These are phyloP conservation scores for Leccinum solheimii DNA, from an alignment of 1,284 basidiomycete species.

Conservation along the genomic window DNA sequence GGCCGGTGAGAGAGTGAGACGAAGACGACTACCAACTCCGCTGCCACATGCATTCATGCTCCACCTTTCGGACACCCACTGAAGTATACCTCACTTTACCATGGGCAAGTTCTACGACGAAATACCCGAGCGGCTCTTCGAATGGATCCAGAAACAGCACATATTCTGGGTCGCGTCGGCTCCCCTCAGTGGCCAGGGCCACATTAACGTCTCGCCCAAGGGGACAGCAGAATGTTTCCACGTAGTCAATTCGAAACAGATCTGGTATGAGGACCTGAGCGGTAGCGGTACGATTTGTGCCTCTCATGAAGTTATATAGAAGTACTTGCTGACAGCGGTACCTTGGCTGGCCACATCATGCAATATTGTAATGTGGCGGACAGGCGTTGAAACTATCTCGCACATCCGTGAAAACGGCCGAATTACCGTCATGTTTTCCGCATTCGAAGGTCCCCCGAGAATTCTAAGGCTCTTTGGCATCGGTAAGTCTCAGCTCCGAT, in stretches of 20 bases:
- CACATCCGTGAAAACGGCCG: slow-evolving; percentile 57
- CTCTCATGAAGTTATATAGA: neutral
- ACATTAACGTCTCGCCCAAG: slow-evolving; percentile 58
- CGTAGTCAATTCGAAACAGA: slow-evolving; percentile 42
- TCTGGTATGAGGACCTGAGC: slow-evolving; percentile 58
- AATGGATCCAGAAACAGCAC: slow-evolving; percentile 51
- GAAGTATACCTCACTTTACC: neutral
- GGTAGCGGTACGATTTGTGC: slow-evolving; percentile 45
- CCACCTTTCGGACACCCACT: neutral
- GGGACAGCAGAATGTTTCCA: slow-evolving; percentile 49
- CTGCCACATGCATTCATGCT: no score
- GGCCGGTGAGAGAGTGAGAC: no score
- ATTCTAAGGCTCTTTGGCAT: slow-evolving; percentile 47
- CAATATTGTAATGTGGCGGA: neutral
- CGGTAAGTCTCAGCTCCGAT: slow-evolving; percentile 32
- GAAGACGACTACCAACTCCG: no score
- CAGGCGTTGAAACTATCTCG: slow-evolving; percentile 54
- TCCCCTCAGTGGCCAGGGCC: slow-evolving; percentile 46
- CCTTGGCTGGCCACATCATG: neutral
- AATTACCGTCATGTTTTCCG: slow-evolving; percentile 54
- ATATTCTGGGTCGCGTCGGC: slow-evolving; percentile 59
- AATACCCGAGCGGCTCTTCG: slow-evolving; percentile 45
- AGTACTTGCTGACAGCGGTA: neutral
- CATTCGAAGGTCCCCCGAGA: slow-evolving; percentile 53
- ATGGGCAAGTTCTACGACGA: slow-evolving; percentile 52